These are phyloP conservation scores for Penicillium sclerotiorum DNA, from an alignment of 2,329 filamentous ascomycete species.

Conservation along the genomic window DNA sequence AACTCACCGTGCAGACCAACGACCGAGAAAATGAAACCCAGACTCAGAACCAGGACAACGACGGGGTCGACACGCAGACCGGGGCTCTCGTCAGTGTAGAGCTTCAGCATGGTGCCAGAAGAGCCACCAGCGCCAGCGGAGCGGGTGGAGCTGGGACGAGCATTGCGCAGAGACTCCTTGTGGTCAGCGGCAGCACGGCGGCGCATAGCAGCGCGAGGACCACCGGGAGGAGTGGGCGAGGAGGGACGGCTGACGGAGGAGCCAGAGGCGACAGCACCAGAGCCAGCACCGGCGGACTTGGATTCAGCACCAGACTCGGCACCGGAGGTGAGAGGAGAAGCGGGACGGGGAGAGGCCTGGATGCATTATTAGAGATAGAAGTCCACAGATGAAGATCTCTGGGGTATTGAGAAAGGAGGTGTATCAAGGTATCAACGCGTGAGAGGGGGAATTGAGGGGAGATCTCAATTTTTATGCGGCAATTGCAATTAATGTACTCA, in stretches of 20 bases:
- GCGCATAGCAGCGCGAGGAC: slow-evolving; percentile 92
- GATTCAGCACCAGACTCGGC: slow-evolving; percentile 50
- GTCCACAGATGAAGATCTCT: slow-evolving; percentile 1
- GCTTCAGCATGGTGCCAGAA: slow-evolving; percentile 96
- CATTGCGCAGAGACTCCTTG: slow-evolving; percentile 96
- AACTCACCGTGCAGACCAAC: slow-evolving; percentile 92
- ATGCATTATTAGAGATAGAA: slow-evolving; percentile 3
- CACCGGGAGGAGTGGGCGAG: slow-evolving; percentile 87
- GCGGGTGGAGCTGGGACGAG: slow-evolving; percentile 85
- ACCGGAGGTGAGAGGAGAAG: slow-evolving; percentile 48
- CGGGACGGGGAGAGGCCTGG: slow-evolving; percentile 44
- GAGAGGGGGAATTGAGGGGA: slow-evolving; percentile 1
- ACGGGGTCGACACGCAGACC: slow-evolving; percentile 98
- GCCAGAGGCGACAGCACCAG: slow-evolving; percentile 61
- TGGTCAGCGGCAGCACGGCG: slow-evolving; percentile 94
- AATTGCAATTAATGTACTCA: slow-evolving; percentile 12
- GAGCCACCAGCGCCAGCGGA: slow-evolving; percentile 93
- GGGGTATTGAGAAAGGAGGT: slow-evolving; percentile 7
- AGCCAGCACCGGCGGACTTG: slow-evolving; percentile 41
- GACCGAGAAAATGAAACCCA: slow-evolving; percentile 98
- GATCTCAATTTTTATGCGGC: slow-evolving; percentile 2
- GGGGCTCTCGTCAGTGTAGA: slow-evolving; percentile 98
- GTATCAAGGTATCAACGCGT: neutral
- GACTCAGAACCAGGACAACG: slow-evolving; percentile 90
- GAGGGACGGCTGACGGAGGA: slow-evolving; percentile 74